Conservation (phyloP, 2,329 filamentous ascomycete species). For the Penicillium sp. region DNA sequence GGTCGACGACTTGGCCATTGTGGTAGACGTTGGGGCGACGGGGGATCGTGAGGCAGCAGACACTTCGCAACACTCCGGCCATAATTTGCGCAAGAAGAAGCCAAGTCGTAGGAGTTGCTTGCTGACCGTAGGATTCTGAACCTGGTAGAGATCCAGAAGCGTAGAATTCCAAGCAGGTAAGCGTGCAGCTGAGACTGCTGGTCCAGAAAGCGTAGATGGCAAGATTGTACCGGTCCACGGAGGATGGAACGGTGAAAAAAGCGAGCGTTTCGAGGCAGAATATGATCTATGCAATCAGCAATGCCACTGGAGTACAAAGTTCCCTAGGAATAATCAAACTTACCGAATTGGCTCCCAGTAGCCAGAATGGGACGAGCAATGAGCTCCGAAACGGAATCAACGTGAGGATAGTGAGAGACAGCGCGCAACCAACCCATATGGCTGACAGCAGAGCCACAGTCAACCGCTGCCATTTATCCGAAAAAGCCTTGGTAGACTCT, state of each 20-base stretch:
- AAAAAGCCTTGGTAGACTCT: no score
- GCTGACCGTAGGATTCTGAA: slow-evolving; percentile 47
- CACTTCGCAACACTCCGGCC: slow-evolving; percentile 29
- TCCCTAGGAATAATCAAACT: no score
- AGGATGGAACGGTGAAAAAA: slow-evolving; percentile 35
- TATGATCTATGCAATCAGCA: no score
- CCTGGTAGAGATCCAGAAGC: slow-evolving; percentile 29
- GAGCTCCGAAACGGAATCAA: no score
- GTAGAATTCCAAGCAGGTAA: slow-evolving; percentile 25
- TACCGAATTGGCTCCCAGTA: no score
- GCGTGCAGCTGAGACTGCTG: slow-evolving; percentile 26
- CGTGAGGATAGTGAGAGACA: no score
- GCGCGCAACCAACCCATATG: no score
- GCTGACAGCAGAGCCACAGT: no score
- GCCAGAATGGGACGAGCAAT: no score
- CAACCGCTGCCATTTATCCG: no score
- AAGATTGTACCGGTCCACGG: slow-evolving; percentile 31
- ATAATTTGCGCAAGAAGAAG: slow-evolving; percentile 39
- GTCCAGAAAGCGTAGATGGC: slow-evolving; percentile 32
- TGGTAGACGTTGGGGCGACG: slow-evolving; percentile 66
- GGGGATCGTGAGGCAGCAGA: slow-evolving; percentile 54
- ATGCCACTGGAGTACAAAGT: no score
- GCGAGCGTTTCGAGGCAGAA: slow-evolving; percentile 24
- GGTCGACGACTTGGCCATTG: slow-evolving; percentile 59
- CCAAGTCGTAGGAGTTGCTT: no score